Conservation (phyloP, 768 basidiomycete species). For the Amanita jacksonii region DNA sequence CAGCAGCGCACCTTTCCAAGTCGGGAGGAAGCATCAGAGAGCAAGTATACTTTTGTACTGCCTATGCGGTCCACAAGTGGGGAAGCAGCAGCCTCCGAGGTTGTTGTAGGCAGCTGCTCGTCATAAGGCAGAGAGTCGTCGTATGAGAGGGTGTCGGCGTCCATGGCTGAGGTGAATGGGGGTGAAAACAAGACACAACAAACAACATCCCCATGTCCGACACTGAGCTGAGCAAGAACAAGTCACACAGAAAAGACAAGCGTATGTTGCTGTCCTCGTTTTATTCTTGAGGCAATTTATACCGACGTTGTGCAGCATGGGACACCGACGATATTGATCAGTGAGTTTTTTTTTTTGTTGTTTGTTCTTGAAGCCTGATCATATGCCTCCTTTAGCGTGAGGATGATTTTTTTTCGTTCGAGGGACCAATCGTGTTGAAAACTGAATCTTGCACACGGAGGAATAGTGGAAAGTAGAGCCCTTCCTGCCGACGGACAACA, state of each 20-base stretch:
- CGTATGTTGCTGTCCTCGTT: conserved; percentile 50
- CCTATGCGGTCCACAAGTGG: conserved; percentile 63
- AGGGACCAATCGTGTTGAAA: too few relatives aligned
- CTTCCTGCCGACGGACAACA: conserved; percentile 68
- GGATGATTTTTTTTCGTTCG: conserved; percentile 10
- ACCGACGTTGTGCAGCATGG: conserved; percentile 59
- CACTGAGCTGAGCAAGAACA: conserved; percentile 73
- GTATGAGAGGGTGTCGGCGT: conserved; percentile 40
- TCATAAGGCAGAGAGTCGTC: conserved; percentile 49
- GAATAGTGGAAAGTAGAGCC: conserved; percentile 81
- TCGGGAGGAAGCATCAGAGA: conserved; percentile 54
- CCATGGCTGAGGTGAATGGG: too few relatives aligned
- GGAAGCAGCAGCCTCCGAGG: conserved; percentile 19
- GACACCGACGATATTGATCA: conserved; percentile 99
- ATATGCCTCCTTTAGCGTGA: conserved; percentile 35
- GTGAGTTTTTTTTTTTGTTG: conserved; percentile 38
- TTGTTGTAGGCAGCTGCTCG: conserved; percentile 33
- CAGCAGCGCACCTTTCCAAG: conserved; percentile 62
- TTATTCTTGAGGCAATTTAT: conserved; percentile 8
- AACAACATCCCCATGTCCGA: conserved; percentile 11
- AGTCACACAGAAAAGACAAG: conserved; percentile 88
- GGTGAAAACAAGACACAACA: conserved; percentile 1
- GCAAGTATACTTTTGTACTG: conserved; percentile 64
- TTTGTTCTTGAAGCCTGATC: conserved; percentile 6
- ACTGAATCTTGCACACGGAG: neutral